Evolutionary conservation across 331 rosid species (phyloP), one percentile per base, ranked within the genome.

Genomic region (Malus hybrid): DNA sequence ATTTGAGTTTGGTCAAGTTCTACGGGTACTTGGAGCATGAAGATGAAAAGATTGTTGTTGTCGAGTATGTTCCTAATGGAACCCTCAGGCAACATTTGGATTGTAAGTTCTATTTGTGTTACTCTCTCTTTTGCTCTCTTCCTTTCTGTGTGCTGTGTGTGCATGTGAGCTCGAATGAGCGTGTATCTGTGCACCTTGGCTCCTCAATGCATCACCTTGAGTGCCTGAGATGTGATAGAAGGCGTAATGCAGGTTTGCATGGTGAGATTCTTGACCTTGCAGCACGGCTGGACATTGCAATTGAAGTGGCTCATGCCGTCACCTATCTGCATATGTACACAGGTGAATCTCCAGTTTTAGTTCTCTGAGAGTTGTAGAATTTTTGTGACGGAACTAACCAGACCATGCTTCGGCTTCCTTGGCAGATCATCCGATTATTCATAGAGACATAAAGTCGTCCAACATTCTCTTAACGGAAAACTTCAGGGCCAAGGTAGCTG

Each of bases 311-410:
- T 34, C 99, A 95, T 76, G 99, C 97, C 18, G 50, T 95, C 88
- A 95, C 99, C 33, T 95, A 95, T 86, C 97, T 95, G 80, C 99
- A 95, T 83, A 82, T 84, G 93, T 95, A 95, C 75, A 88, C 92
- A 67, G 99, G 99, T 92, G 75, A 16, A 3, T 65, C 74, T 54
- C n/a, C 10, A 10, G 48, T 42, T 54, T 54, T 5, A 54, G 52
- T 73, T 36, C 67, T 76, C 55, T 54, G 36, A 9, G 27, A 52
- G 54, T 42, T 70, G 61, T n/a, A 42, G 42, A 72, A 80, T 42
- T 15, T 44, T 46, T 77, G 73, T 67, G 63, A 22, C 59, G 44
- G 74, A 67, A 75, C 75, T 88, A 54, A 86, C 22, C 12, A 65
- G 68, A 24, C 55, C 61, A n/a, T 24, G 16, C 64, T 7, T 33